Evolutionary conservation across 768 basidiomycete genomes (phyloP).

Genomic region (Kwoniella dejecticola): DNA sequence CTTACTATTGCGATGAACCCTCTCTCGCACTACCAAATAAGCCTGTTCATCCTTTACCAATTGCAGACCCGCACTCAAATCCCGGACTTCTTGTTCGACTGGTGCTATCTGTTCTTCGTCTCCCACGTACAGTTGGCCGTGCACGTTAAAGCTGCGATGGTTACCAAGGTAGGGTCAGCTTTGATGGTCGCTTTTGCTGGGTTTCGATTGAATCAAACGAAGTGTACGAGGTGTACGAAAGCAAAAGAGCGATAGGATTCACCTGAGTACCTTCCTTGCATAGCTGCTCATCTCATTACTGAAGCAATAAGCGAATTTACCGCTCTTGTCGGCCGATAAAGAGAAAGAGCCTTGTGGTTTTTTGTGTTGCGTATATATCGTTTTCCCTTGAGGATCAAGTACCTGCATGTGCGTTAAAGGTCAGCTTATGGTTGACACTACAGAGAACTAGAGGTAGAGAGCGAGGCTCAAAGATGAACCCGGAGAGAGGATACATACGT

Average conservation of each 20-base stretch:
- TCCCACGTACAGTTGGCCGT: slow-evolving; percentile 89
- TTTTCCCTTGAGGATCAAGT: slow-evolving; percentile 68
- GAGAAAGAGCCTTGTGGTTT: slow-evolving; percentile 86
- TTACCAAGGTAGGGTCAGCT: neutral
- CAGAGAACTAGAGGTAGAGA: too few relatives aligned
- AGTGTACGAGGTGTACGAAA: too few relatives aligned
- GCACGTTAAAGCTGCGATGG: slow-evolving; percentile 86
- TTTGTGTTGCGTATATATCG: slow-evolving; percentile 76
- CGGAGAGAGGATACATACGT: too few relatives aligned
- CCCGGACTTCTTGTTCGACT: slow-evolving; percentile 91
- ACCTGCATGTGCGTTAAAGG: slow-evolving; percentile 61
- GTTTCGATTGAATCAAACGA: too few relatives aligned
- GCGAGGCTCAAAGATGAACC: too few relatives aligned
- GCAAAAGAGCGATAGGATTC: slow-evolving; percentile 24
- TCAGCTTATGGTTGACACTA: too few relatives aligned
- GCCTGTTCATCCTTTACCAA: slow-evolving; percentile 98
- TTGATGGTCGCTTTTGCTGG: neutral
- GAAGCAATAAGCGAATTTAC: slow-evolving; percentile 93
- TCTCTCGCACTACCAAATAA: slow-evolving; percentile 93
- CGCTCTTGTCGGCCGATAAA: slow-evolving; percentile 83
- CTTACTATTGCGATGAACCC: slow-evolving; percentile 89
- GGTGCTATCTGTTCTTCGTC: slow-evolving; percentile 87
- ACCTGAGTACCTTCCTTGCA: slow-evolving; percentile 94
- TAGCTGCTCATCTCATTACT: slow-evolving; percentile 98
- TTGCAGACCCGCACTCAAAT: slow-evolving; percentile 74